These are phyloP conservation scores for Kuraishia molischiana DNA, from an alignment of 805 yeast genomes.

Conservation along the genomic window DNA sequence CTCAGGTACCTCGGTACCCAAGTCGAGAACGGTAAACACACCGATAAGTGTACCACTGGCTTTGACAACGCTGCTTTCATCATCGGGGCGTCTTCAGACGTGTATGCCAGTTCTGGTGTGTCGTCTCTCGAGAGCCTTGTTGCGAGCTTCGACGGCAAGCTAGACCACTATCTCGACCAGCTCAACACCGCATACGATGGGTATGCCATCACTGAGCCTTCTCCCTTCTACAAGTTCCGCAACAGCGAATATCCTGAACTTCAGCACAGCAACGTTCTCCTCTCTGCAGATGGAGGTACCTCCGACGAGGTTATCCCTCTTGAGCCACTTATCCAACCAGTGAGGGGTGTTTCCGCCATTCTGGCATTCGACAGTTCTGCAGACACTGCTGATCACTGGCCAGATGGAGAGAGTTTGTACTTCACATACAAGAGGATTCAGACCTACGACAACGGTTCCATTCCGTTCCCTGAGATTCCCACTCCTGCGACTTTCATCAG, in stretches of 20 bases:
- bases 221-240: constrained; percentile 41
- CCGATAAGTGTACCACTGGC: constrained; percentile 43
- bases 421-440: constrained; percentile 40
- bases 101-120: no score
- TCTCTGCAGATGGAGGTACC: constrained; percentile 21
- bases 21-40: constrained; percentile 47
- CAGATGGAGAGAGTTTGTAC: constrained; percentile 50
- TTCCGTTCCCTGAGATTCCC: constrained; percentile 64
- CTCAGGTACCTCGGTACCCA: constrained; percentile 58
- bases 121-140: no score
- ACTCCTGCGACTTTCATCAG: constrained; percentile 46
- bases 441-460: constrained; percentile 36
- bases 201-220: constrained; percentile 49
- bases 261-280: constrained; percentile 8
- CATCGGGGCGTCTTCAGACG: constrained; percentile 64
- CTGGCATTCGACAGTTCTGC: constrained; percentile 58
- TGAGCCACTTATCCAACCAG: constrained; percentile 50
- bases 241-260: constrained; percentile 20
- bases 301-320: constrained; percentile 50
- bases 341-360: constrained; percentile 49
- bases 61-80: constrained; percentile 73
- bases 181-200: constrained; percentile 31
- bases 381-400: constrained; percentile 49
- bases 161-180: neutral
- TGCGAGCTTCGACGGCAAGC: no score